Evolutionary conservation across 495 filamentous ascomycete species (phyloP), one percentile per base, ranked within the genome.

Genomic region (Viridothelium virens): DNA sequence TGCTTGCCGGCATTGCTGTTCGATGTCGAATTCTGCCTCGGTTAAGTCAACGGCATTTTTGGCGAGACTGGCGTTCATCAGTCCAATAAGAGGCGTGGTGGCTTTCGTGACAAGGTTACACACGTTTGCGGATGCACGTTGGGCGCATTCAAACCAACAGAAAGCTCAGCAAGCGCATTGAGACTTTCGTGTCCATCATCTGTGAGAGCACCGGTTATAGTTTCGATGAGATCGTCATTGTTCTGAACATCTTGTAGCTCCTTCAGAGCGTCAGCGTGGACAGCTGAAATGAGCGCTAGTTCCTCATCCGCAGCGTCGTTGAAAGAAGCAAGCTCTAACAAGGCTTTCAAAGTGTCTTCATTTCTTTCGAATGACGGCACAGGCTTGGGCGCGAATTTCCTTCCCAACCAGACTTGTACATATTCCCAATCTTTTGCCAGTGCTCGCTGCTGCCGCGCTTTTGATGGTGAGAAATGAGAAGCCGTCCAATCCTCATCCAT

Each of bases 231-330:
- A 2, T 67, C 70, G 12, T 71, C 66, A n/a, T 67, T 68, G 38
- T 64, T 63, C 7, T 63, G 62, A 14, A 39, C 44, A 36, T 37
- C 53, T 39, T 82, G 79, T 37, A 86, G 70, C 33, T 74, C 69
- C 9, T 69, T 66, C 25, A 87, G 74, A 1, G 84, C 79, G n/a
- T 77, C 74, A 47, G 80, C 77, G 50, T 95, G 85, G 11, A 92
- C 81, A 16, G 80, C 80, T 3, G 79, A 77, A 18, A 82, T 62
- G 3, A 89, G 73, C 3, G 79, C 73, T 12, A 83, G 80, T 70
- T 91, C 86, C 67, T 96, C 91, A 69, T 96, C 90, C 18, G 91
- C 91, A 9, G 84, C 74, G 71, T 96, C 91, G 78, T 94, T 96
- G 47, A 86, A 82, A 10, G 85, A 79, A 33, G 90, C 87, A 10